Evolutionary conservation across 768 basidiomycete genomes (phyloP).

Genomic region (Boletus vermiculosoides): DNA sequence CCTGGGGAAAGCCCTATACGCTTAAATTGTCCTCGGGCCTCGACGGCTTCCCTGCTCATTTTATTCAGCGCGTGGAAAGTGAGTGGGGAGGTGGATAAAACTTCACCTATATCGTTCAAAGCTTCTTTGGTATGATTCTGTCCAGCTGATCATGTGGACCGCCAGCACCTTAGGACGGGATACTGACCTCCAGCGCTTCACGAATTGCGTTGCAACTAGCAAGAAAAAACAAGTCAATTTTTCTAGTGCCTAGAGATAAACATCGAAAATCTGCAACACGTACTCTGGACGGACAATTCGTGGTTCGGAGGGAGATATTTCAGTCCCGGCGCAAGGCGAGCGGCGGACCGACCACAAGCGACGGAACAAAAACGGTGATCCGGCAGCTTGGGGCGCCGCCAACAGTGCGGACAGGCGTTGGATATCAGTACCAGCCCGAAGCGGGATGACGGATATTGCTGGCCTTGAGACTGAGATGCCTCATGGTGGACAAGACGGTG

Average conservation of each 20-base stretch:
- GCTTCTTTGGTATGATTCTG: neutral
- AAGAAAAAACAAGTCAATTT: neutral
- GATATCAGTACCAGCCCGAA: neutral
- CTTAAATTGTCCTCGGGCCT: slow-evolving; percentile 10
- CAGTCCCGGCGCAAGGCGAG: slow-evolving; percentile 16
- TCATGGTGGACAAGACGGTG: too few species aligned
- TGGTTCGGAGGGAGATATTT: slow-evolving; percentile 14
- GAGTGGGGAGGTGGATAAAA: neutral
- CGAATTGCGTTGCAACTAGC: slow-evolving; percentile 16
- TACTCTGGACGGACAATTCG: slow-evolving; percentile 5
- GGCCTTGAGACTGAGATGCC: neutral
- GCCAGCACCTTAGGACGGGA: slow-evolving; percentile 14
- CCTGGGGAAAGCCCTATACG: slow-evolving; percentile 2
- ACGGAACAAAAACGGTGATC: slow-evolving; percentile 23
- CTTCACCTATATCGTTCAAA: slow-evolving; percentile 23
- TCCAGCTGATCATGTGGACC: slow-evolving; percentile 25
- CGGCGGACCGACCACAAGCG: slow-evolving; percentile 9
- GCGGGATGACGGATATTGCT: neutral
- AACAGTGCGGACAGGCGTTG: slow-evolving; percentile 22
- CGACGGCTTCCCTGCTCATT: slow-evolving; percentile 16
- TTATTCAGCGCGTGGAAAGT: neutral
- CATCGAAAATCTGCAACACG: neutral
- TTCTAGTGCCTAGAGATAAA: neutral
- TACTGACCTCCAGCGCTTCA: slow-evolving; percentile 4
- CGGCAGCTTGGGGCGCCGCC: slow-evolving; percentile 7